Evolutionary conservation across 139 green algal species (phyloP).

Genomic region (Zygnema cylindricum): DNA sequence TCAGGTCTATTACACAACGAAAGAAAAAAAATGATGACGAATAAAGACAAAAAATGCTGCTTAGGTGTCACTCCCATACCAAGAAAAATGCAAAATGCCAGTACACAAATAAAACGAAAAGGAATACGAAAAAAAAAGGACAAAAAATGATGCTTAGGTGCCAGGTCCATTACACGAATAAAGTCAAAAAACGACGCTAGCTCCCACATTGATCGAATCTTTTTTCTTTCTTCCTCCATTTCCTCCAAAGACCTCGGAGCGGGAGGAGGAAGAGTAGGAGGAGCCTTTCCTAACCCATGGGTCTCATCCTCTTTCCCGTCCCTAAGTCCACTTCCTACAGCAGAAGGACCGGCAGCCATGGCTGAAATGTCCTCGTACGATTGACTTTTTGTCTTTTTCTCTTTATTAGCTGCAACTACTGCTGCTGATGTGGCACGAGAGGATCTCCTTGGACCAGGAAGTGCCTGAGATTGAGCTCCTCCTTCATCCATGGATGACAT

Average conservation of each 20-base stretch:
- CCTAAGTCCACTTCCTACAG: too few relatives aligned
- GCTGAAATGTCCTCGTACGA: background rate
- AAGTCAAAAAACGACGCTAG: slow-evolving; percentile 31
- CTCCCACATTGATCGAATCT: slow-evolving; percentile 34
- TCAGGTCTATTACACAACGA: too few relatives aligned
- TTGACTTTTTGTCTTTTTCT: background rate
- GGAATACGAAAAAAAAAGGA: background rate
- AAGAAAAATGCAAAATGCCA: too few relatives aligned
- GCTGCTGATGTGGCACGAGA: background rate
- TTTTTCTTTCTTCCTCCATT: background rate
- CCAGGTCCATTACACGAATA: background rate
- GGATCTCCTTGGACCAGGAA: background rate
- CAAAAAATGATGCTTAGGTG: background rate
- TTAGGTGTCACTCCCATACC: too few relatives aligned
- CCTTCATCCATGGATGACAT: background rate
- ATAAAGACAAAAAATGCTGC: too few relatives aligned
- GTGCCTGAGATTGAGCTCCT: background rate
- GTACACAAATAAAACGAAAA: background rate
- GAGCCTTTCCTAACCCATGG: too few relatives aligned
- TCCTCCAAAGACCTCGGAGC: background rate
- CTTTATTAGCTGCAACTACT: background rate
- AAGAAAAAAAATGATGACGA: too few relatives aligned
- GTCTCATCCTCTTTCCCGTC: too few relatives aligned
- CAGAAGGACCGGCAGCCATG: background rate
- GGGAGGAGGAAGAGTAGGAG: background rate